These are phyloP conservation scores for Baorangia bicolor DNA, from an alignment of 768 basidiomycete genomes.

Conservation along the genomic window DNA sequence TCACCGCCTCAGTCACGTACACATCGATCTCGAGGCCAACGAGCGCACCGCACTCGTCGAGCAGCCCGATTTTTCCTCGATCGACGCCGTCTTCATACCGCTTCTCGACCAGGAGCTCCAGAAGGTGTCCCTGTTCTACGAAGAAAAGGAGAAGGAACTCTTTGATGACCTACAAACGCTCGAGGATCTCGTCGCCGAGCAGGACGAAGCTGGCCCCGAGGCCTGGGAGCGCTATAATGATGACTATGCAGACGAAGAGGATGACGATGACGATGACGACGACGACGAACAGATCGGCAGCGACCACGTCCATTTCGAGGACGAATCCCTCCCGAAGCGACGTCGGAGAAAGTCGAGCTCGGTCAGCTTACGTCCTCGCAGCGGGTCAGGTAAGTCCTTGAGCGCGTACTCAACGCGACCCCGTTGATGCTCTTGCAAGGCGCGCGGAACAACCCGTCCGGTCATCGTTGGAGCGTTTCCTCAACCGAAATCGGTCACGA, in stretches of 20 bases:
- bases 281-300: constrained; percentile 29
- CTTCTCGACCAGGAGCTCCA: constrained; percentile 79
- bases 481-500: constrained; percentile 43
- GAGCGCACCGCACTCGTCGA: constrained; percentile 59
- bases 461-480: constrained; percentile 43
- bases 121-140: constrained; percentile 82
- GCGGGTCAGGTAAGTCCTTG: constrained; percentile 18
- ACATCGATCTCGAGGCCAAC: constrained; percentile 62
- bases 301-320: constrained; percentile 30
- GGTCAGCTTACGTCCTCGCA: constrained; percentile 24
- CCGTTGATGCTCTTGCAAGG: constrained; percentile 11
- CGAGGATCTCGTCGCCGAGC: constrained; percentile 53
- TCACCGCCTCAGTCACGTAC: constrained; percentile 40
- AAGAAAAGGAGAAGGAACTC: constrained; percentile 71
- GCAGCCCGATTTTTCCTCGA: constrained; percentile 34
- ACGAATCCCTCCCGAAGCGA: constrained; percentile 25
- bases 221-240: constrained; percentile 53
- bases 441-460: constrained; percentile 3
- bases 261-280: constrained; percentile 61
- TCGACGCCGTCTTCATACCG: constrained; percentile 64
- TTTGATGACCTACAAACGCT: constrained; percentile 56
- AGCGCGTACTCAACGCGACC: background rate
- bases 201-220: constrained; percentile 59
- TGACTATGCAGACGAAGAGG: constrained; percentile 49
- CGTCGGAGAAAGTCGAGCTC: constrained; percentile 39